Conservation (phyloP, 1,284 basidiomycete genomes). For the Lentinula novae-zelandiae region DNA sequence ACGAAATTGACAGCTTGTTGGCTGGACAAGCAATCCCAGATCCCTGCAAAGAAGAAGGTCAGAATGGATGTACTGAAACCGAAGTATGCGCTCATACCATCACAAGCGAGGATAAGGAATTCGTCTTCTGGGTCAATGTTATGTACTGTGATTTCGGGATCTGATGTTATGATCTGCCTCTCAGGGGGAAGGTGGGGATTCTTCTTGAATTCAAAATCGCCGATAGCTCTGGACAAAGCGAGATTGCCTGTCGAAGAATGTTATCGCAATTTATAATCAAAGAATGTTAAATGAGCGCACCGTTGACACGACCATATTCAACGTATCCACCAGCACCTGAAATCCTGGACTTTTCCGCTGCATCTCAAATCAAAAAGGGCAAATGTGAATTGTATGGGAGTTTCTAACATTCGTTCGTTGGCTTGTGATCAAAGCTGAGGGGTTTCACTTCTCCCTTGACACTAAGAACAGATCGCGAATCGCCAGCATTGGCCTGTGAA, state of each 20-base stretch:
- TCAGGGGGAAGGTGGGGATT: constrained; percentile 81
- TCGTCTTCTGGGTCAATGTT: constrained; percentile 87
- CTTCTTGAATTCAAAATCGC: constrained; percentile 99
- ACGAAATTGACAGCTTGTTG: constrained; percentile 94
- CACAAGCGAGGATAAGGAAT: constrained; percentile 94
- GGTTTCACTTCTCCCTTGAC: constrained; percentile 84
- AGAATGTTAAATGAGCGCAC: constrained; percentile 38
- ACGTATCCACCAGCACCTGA: constrained; percentile 94
- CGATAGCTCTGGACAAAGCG: constrained; percentile 91
- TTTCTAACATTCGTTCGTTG: constrained; percentile 74
- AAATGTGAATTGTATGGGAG: constrained; percentile 4
- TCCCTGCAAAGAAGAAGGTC: constrained; percentile 53
- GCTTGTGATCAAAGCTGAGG: constrained; percentile 96
- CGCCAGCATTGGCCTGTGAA: constrained; percentile 93
- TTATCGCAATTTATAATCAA: background rate
- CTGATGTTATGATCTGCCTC: constrained; percentile 92
- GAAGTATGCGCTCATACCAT: constrained; percentile 54
- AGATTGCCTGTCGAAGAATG: constrained; percentile 75
- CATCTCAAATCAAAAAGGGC: constrained; percentile 13
- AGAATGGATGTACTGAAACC: background rate
- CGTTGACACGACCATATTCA: constrained; percentile 97
- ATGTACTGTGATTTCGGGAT: constrained; percentile 90
- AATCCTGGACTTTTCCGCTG: constrained; percentile 87
- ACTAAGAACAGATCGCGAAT: constrained; percentile 91
- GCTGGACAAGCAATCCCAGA: constrained; percentile 96